phyloP scores from a whole-genome alignment of 306 rosid genomes.

The Hippophae rhamnoides region DNA sequence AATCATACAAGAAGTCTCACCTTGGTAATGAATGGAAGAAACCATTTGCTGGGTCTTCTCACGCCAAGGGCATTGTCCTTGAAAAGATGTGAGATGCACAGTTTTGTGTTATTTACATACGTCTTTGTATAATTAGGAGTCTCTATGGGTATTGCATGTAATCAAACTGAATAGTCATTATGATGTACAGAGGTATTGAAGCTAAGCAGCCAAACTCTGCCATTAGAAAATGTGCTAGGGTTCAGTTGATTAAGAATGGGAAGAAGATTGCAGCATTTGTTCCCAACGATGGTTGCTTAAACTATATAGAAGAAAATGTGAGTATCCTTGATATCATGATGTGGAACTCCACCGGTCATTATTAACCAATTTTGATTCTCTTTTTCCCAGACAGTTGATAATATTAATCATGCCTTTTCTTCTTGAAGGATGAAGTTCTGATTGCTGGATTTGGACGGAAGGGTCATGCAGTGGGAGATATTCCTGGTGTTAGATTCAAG shows the following conservation, averaged over 20 bases:
- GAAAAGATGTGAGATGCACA: slow-evolving; percentile 56
- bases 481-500: slow-evolving; percentile 85
- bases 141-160: background rate
- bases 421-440: slow-evolving; percentile 68
- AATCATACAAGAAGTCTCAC: slow-evolving; percentile 65
- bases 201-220: slow-evolving; percentile 93
- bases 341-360: background rate
- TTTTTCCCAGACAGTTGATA: background rate
- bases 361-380: too few species aligned
- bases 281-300: slow-evolving; percentile 75
- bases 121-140: background rate
- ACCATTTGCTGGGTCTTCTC: slow-evolving; percentile 84
- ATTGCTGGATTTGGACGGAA: slow-evolving; percentile 75
- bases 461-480: slow-evolving; percentile 81
- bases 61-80: slow-evolving; percentile 75
- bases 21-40: slow-evolving; percentile 90
- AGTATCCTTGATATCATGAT: slow-evolving; percentile 1
- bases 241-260: slow-evolving; percentile 70
- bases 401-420: background rate
- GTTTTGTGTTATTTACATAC: background rate
- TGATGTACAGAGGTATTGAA: slow-evolving; percentile 55
- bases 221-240: slow-evolving; percentile 81
- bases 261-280: slow-evolving; percentile 86
- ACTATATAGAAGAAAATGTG: slow-evolving; percentile 71
- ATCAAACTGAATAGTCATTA: slow-evolving; percentile 1